These are phyloP conservation scores for Martensiomyces pterosporus DNA, from an alignment of 192 early-diverging fungal species.

Conservation along the genomic window DNA sequence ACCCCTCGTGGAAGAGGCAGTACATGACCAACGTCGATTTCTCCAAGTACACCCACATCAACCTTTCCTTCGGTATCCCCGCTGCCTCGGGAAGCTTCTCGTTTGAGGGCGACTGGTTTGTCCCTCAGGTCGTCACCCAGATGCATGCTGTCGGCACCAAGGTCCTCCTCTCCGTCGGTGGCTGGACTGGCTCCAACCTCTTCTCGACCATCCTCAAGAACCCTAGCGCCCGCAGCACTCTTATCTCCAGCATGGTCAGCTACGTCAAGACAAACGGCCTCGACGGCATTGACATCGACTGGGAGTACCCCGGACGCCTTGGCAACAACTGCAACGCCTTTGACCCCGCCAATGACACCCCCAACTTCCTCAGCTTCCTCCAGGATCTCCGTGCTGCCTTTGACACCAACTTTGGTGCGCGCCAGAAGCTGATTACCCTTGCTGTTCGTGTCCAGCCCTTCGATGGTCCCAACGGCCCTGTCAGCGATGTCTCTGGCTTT, in stretches of 20 bases:
- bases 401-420: constrained; percentile 24
- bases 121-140: constrained; percentile 11
- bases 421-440: constrained; percentile 48
- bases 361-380: constrained; percentile 59
- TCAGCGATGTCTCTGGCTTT: constrained; percentile 48
- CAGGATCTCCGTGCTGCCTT: constrained; percentile 56
- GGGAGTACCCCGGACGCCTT: constrained; percentile 55
- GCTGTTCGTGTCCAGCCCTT: constrained; percentile 54
- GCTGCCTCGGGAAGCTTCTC: constrained; percentile 24
- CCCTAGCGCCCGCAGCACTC: constrained; percentile 20
- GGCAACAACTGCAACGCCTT: constrained; percentile 57
- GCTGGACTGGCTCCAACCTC: constrained; percentile 65
- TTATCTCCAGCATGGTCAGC: constrained; percentile 40
- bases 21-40: constrained; percentile 18
- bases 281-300: constrained; percentile 66
- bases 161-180: constrained; percentile 66
- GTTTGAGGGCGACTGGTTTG: constrained; percentile 21
- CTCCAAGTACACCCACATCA: constrained; percentile 56
- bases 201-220: constrained; percentile 54
- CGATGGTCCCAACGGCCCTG: constrained; percentile 26
- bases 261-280: constrained; percentile 40
- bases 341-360: constrained; percentile 55
- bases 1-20: background rate
- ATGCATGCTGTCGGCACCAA: constrained; percentile 29
- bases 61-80: constrained; percentile 56